These are phyloP conservation scores for Aspergillus pseudoviridinutans DNA, from an alignment of 2,329 filamentous ascomycete genomes.

Conservation along the genomic window DNA sequence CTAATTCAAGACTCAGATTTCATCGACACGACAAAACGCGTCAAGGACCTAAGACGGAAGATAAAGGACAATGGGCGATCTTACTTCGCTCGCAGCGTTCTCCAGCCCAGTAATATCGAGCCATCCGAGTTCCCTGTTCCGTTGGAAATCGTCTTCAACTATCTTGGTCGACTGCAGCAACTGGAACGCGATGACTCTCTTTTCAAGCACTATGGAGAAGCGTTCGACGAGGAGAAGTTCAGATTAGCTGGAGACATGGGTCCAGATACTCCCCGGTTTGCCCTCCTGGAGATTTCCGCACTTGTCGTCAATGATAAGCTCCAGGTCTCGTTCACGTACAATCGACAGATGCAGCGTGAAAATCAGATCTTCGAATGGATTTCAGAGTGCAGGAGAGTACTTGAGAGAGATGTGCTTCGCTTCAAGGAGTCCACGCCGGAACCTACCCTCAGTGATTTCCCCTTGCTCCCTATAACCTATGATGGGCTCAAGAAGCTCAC, in stretches of 20 bases:
- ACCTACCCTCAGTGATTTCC: slow-evolving; percentile 42
- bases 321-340: slow-evolving; percentile 49
- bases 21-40: slow-evolving; percentile 30
- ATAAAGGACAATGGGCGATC: slow-evolving; percentile 28
- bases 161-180: slow-evolving; percentile 38
- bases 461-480: slow-evolving; percentile 42
- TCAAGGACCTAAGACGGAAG: slow-evolving; percentile 38
- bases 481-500: slow-evolving; percentile 35
- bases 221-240: slow-evolving; percentile 25
- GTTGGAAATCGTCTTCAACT: slow-evolving; percentile 40
- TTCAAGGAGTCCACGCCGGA: slow-evolving; percentile 25
- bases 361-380: slow-evolving; percentile 43
- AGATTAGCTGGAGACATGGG: slow-evolving; percentile 44
- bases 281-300: slow-evolving; percentile 50
- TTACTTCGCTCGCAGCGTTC: slow-evolving; percentile 33
- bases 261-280: slow-evolving; percentile 42
- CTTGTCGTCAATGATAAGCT: slow-evolving; percentile 46
- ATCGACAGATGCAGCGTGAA: slow-evolving; percentile 45
- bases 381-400: slow-evolving; percentile 32
- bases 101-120: slow-evolving; percentile 22
- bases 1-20: slow-evolving; percentile 20
- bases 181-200: slow-evolving; percentile 44
- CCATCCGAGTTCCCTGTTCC: slow-evolving; percentile 36
- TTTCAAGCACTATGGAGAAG: slow-evolving; percentile 38
- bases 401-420: slow-evolving; percentile 28